phyloP scores from a whole-genome alignment of 2,329 filamentous ascomycete genomes.

The Kalmusia sp. region DNA sequence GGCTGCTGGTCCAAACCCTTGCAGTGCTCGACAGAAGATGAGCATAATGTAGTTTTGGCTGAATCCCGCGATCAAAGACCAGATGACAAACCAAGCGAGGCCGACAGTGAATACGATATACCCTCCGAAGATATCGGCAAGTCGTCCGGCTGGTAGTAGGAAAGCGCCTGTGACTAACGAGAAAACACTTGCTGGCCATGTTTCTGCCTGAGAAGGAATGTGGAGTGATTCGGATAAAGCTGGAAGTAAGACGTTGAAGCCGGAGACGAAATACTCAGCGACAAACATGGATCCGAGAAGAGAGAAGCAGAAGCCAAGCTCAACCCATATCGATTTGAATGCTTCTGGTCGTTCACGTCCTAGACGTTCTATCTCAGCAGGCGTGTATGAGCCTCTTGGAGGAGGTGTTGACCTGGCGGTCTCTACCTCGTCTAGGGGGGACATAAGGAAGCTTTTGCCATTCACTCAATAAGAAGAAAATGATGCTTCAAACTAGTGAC shows the following conservation, averaged over 20 bases:
- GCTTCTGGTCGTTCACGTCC: conserved; percentile 67
- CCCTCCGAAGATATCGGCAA: conserved; percentile 69
- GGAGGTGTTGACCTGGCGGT: conserved; percentile 14
- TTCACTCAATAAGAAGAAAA: no score
- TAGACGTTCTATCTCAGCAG: conserved; percentile 61
- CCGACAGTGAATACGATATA: conserved; percentile 70
- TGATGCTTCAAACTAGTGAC: no score
- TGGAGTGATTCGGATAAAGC: conserved; percentile 66
- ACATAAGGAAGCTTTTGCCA: conserved; percentile 6
- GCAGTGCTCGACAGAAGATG: conserved; percentile 75
- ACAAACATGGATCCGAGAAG: conserved; percentile 70
- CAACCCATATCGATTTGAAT: conserved; percentile 62
- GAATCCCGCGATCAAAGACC: conserved; percentile 75
- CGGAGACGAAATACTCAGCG: conserved; percentile 77
- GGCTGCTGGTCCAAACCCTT: conserved; percentile 76
- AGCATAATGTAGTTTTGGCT: conserved; percentile 72
- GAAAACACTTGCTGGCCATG: conserved; percentile 51
- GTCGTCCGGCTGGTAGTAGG: conserved; percentile 58
- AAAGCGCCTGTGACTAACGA: conserved; percentile 46
- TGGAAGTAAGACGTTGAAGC: conserved; percentile 74
- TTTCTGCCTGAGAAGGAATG: conserved; percentile 70
- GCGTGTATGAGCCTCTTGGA: conserved; percentile 25
- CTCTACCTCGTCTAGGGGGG: conserved; percentile 17
- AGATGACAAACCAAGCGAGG: conserved; percentile 68
- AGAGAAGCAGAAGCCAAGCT: conserved; percentile 68